Base-by-base conservation (phyloP, 148 eudicot genomes). In the Fagopyrum homotropicum region DNA sequence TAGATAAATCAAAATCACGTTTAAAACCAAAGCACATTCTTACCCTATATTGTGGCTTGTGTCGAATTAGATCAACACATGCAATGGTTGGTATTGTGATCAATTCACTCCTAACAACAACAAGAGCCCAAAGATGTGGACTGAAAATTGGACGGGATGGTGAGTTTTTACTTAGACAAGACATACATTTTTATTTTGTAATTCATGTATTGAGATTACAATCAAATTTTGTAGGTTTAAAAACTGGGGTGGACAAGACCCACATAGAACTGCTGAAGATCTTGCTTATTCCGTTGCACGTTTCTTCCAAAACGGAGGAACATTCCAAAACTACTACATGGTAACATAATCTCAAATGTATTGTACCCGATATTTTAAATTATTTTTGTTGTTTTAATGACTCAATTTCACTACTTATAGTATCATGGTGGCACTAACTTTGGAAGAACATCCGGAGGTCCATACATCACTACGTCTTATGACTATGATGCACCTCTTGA, bases 81-180 rank as follows among this genome's bases (percentile, higher is more conserved):
- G 90, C 82, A 87, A 87, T 60, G 90, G 88, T 1, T 84, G 76
- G 73, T 87, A 87, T 16, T 87, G 90, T 69, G 84, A 87, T 17
- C 80, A 81, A 61, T 87, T 79, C 48, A 77, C 55, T 0, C 90
- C 86, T 8, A 83, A 63, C 8, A 81, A 74, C 9, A 76, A 80
- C 1, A 83, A 84, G 16, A 72, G 61, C 9, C 92, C 92, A 3
- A 89, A 89, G 76, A 86, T 89, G 59, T 89, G 92, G 92, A 88
- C 89, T 1, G 88, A 88, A 72, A 86, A 86, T 26, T 88, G 92
- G 92, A 80, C 82, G 5, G 92, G 92, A 64, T 88, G 92, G 92
- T 88, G 15, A 78, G 78, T 80, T 29, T 47, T 75, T 15, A 35
- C 2, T 30, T 74, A 5, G n/a, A 43, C 52, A 35, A 35, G 40